Base-by-base conservation (phyloP, 805 yeast genomes). In the Myxozyma lipomycoides region DNA sequence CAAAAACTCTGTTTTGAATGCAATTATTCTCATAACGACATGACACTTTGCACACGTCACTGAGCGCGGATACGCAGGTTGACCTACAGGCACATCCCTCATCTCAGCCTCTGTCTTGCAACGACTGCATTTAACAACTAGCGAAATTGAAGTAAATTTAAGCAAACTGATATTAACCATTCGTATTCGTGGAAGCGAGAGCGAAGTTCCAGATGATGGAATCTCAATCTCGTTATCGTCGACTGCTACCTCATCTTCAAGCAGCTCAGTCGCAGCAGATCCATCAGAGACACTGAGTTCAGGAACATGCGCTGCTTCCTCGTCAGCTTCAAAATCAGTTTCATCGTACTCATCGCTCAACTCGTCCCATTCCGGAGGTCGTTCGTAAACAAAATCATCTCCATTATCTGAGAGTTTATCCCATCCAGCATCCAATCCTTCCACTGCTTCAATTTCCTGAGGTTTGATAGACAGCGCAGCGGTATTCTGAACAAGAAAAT, bases 41-140 rank as follows among this genome's bases (percentile, higher is more conserved):
- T 64, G 62, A 49, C 75, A 71, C 45, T 68, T 67, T 9, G 58
- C 52, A 51, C 75, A 71, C 7, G 58, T 43, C 19, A 57, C 60
- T 3, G 63, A 62, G 1, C 61, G 61, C 1, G 69, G 67, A 51
- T 64, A 66, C 3, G 66, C 56, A 21, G 62, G 64, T 30, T 60
- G 52, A 1, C 67, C 70, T 43, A 65, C 67, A 6, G 64, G 61
- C 28, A 72, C 41, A 40, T 67, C 66, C 15, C 56, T 57, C 32
- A 71, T 55, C 37, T 70, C 72, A 43, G 64, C 66, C 35, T 51
- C 47, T 9, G 67, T 60, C 56, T 69, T 69, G 62, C 75, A 71
- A 4, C 71, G 60, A 18, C 58, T 64, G 52, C 75, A 71, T 32
- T 62, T 62, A 34, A 71, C 67, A 24, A 65, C 63, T 18, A 72